These are phyloP conservation scores for Coemansia sp. DNA, from an alignment of 192 early-diverging fungal species.

Conservation along the genomic window DNA sequence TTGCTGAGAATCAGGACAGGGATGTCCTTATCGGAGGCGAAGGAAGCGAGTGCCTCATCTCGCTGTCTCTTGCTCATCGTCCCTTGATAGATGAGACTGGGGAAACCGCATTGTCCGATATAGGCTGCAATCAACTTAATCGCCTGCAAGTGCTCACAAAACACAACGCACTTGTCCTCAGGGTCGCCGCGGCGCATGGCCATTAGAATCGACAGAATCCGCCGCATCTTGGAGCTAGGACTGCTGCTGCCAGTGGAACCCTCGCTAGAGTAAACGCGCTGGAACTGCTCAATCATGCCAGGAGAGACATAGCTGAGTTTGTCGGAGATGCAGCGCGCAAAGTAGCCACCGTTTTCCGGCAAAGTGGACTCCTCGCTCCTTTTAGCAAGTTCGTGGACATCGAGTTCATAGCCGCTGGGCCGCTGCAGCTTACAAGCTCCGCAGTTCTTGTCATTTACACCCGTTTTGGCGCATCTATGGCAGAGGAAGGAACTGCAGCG, in stretches of 20 bases:
- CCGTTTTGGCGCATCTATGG: neutral
- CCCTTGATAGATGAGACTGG: constrained; percentile 47
- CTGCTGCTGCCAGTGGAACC: neutral
- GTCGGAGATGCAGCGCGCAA: neutral
- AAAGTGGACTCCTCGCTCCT: neutral
- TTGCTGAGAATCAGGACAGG: constrained; percentile 66
- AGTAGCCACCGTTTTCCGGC: neutral
- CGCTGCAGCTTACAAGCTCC: neutral
- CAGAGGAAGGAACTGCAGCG: neutral
- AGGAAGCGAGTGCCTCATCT: constrained; percentile 40
- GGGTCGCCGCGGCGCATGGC: constrained; percentile 4
- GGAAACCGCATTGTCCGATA: neutral
- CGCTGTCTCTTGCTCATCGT: constrained; percentile 40
- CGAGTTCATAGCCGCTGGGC: neutral
- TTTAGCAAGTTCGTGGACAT: neutral
- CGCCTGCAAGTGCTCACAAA: constrained; percentile 14
- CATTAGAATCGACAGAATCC: constrained; percentile 12
- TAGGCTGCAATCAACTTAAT: neutral
- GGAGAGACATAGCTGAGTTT: neutral
- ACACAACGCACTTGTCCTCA: constrained; percentile 23
- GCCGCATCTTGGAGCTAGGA: constrained; percentile 25
- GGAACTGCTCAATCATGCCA: neutral
- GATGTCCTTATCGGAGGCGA: constrained; percentile 31
- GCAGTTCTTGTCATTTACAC: neutral
- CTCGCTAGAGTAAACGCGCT: neutral